Percentiles rank a stretch among this genome's conserved stretches.
phyloP scores from a whole-genome alignment of 257 asterid genomes.

The Ajuga chamaepitys region DNA sequence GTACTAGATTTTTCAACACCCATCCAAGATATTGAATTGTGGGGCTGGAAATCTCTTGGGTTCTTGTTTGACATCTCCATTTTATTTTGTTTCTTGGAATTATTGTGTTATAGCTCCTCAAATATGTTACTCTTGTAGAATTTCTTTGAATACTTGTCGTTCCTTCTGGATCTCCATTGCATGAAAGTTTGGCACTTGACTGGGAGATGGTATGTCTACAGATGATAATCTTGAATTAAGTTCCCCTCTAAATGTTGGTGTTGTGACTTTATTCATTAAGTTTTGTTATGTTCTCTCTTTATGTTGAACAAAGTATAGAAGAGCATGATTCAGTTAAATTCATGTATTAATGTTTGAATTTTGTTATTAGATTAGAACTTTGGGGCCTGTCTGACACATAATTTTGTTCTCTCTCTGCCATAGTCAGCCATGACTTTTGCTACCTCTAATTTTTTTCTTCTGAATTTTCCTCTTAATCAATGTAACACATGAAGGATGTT shows the following conservation, averaged over 20 bases:
- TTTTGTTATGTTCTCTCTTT: background rate
- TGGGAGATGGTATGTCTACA: constrained; percentile 79
- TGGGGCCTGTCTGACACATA: background rate
- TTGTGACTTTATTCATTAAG: background rate
- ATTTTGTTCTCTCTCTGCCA: no score
- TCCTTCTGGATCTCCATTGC: constrained; percentile 60
- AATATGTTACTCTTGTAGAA: constrained; percentile 40
- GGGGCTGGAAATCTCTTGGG: background rate
- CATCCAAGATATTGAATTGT: no score
- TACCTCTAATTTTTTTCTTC: no score
- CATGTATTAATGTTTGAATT: background rate
- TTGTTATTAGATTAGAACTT: background rate
- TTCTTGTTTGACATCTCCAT: background rate
- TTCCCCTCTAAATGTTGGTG: background rate
- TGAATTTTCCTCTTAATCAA: no score
- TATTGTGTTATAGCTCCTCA: background rate
- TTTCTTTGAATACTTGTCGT: constrained; percentile 65
- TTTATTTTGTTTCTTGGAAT: background rate
- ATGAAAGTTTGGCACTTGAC: constrained; percentile 77
- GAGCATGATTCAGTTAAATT: background rate
- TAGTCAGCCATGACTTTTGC: no score
- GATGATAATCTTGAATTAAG: background rate
- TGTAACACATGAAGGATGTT: no score
- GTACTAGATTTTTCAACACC: no score
- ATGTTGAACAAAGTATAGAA: background rate